Evolutionary conservation across 164 flowering plant species (phyloP), one percentile per base, ranked within the genome.

Genomic region (Chimonanthus praecox): DNA sequence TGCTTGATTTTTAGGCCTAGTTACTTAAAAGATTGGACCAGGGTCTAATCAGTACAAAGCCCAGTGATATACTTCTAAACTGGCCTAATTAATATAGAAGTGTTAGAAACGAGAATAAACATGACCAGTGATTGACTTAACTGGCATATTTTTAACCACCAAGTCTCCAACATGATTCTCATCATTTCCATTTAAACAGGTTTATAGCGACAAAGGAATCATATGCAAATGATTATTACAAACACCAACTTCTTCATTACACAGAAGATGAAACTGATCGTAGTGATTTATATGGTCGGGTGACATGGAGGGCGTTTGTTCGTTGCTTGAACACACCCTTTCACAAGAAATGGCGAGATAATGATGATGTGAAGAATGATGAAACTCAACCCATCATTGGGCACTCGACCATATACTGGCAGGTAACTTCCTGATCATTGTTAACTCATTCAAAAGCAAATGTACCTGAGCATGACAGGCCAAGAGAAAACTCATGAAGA

Each of bases 311-410:
- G 33, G 83, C 80, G 1, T 7, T 50, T 33, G 80, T 80, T 46
- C 82, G 82, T 47, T 77, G 80, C 74, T 72, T 80, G 49, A 72
- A 74, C 69, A 80, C 82, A 45, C 80, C 82, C 5, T 80, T 80
- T 69, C 76, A 80, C 47, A 47, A 77, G 54, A 33, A 69, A 58
- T 80, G 79, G 79, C 68, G 47, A 64, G 61, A 68, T 49, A 68
- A 75, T 7, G 78, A 79, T 10, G 21, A 58, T 44, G 71, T 79
- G 16, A 64, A 72, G 43, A 75, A 79, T 71, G 70, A 79, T 21
- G 76, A 72, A 13, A 13, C 21, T 11, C 81, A 79, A 47, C 80
- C 80, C 62, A 75, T 78, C 47, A 71, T 78, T 6, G 78, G 75
- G 20, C 43, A 72, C 11, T 43, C 81, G 21, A 75, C 75, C 73